Base-by-base conservation (phyloP, 345 rosid species). In the Ceriops decandra region DNA sequence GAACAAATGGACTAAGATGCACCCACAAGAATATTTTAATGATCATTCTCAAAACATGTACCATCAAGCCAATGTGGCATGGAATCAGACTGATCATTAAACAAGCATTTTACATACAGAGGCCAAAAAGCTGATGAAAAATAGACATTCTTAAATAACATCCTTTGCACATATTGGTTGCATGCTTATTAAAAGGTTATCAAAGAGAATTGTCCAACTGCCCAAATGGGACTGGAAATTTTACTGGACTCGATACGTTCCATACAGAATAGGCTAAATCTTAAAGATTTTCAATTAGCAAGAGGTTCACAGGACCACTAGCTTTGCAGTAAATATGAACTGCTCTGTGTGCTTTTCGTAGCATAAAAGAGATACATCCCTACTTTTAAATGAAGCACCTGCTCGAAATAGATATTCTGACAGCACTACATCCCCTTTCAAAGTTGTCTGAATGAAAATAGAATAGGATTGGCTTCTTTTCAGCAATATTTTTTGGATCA, bases 201-300 rank as follows among this genome's bases (percentile, higher is more conserved):
- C 13, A 28, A 30, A 19, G 2, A 42, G 4, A 42, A 38, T 38
- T 38, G 46, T 11, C 11, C 46, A 38, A 38, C 15, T 13, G 49
- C 4, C 49, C 49, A 2, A 42, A 42, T 11, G 17, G 17, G 15
- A 42, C 49, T 13, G 17, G 17, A 46, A 63, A 63, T 47, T 27
- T 20, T 8, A 30, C 8, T 27, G 11, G 5, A 27, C 28, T 63
- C 6, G 21, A 26, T 19, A 60, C 3, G 1, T 1, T 38, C 8
- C 20, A 30, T 7, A 47, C 9, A 6, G 47, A 49, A 32, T 16
- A 51, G n/a, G 57, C 42, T 28, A 30, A 49, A 16, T 26, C 30
- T 28, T 28, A 16, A 64, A 28, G 57, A 47, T 28, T 64, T 64
- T 51, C 68, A 64, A 30, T n/a, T 28, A 24, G 20, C 32, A 52